A percentile compares a stretch with the other conserved stretches of the same genome.
Evolutionary conservation across 1,284 basidiomycete genomes (phyloP).

Genomic region (Mycena citricolor): DNA sequence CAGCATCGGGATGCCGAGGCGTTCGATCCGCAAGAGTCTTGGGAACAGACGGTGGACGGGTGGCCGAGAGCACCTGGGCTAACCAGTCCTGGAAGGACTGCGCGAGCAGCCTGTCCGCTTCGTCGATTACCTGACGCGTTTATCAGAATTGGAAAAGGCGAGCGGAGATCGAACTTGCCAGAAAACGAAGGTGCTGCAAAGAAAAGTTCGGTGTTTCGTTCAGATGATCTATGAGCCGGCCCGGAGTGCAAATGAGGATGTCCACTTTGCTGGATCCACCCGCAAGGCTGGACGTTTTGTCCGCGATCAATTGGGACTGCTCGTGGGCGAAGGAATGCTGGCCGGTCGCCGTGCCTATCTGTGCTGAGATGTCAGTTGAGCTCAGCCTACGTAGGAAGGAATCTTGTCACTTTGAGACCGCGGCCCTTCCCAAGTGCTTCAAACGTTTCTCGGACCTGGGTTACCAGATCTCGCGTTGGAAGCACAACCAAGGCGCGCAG

Average conservation of each 20-base stretch:
- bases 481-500: constrained; percentile 91
- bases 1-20: constrained; percentile 46
- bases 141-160: constrained; percentile 5
- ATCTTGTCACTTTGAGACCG: constrained; percentile 69
- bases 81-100: constrained; percentile 98
- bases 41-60: constrained; percentile 43
- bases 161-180: constrained; percentile 48
- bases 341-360: constrained; percentile 81
- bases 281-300: constrained; percentile 50
- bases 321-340: constrained; percentile 86
- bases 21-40: constrained; percentile 9
- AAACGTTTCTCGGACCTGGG: constrained; percentile 90
- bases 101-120: constrained; percentile 92
- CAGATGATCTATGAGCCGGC: constrained; percentile 92
- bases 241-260: constrained; percentile 94
- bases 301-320: constrained; percentile 68
- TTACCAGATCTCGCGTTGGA: constrained; percentile 94
- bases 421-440: constrained; percentile 84
- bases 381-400: background rate
- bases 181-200: constrained; percentile 89
- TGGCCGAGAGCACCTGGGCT: constrained; percentile 73
- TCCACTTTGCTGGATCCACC: constrained; percentile 89
- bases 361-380: constrained; percentile 4
- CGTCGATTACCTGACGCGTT: constrained; percentile 81
- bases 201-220: constrained; percentile 88